phyloP scores from a whole-genome alignment of 257 asterid species.

The Penstemon davidsonii region DNA sequence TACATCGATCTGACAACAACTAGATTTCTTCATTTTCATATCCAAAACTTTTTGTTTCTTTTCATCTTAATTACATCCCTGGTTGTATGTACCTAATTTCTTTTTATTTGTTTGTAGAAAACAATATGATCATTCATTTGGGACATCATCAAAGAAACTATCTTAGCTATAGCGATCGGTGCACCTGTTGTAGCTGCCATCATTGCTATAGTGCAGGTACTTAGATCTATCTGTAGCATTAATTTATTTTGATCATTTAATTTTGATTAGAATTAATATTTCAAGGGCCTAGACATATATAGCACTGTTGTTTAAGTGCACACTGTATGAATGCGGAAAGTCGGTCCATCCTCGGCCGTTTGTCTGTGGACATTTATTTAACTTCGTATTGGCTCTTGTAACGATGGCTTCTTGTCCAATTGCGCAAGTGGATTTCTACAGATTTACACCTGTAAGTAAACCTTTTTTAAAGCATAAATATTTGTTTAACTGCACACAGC shows the following conservation, averaged over 20 bases:
- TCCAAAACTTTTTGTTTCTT: slow-evolving; percentile 11
- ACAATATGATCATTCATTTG: slow-evolving; percentile 76
- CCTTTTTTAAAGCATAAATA: too few species aligned
- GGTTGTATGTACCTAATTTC: slow-evolving; percentile 21
- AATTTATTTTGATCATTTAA: not conserved
- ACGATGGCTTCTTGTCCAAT: slow-evolving; percentile 95
- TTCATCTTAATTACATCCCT: slow-evolving; percentile 1
- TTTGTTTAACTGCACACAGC: too few species aligned
- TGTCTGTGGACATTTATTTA: slow-evolving; percentile 91
- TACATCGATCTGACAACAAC: not conserved
- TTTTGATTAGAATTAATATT: not conserved
- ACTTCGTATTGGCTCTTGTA: slow-evolving; percentile 76
- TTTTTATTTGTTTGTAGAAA: slow-evolving; percentile 53
- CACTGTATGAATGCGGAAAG: slow-evolving; percentile 69
- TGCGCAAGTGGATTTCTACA: slow-evolving; percentile 93
- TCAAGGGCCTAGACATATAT: too few species aligned
- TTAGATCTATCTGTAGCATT: not conserved
- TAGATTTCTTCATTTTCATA: not conserved
- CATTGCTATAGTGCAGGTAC: slow-evolving; percentile 87
- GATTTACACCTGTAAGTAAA: slow-evolving; percentile 82
- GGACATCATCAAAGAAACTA: slow-evolving; percentile 87
- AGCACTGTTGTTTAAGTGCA: slow-evolving; percentile 6
- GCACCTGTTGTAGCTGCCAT: slow-evolving; percentile 98
- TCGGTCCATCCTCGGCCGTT: slow-evolving; percentile 96
- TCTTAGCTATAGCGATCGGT: slow-evolving; percentile 64